Percentiles rank a stretch among this genome's conserved stretches.
These are phyloP conservation scores for Periconia macrospinosa DNA, from an alignment of 2,329 filamentous ascomycete species.

Conservation along the genomic window DNA sequence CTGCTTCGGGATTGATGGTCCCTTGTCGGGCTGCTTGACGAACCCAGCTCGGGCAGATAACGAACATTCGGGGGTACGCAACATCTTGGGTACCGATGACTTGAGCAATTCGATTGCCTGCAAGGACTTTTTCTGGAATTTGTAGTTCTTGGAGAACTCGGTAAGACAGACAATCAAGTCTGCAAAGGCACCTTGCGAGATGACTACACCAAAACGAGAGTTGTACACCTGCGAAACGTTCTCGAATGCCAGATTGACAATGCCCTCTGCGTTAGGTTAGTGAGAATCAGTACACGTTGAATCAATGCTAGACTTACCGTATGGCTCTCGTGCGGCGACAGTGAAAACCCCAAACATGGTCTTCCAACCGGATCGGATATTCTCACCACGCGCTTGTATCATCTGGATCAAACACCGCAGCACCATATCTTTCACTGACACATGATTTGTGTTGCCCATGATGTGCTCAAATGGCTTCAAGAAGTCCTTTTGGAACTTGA, in stretches of 20 bases:
- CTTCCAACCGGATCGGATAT: constrained; percentile 96
- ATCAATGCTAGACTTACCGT: constrained; percentile 53
- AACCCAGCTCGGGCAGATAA: constrained; percentile 68
- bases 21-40: constrained; percentile 51
- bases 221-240: constrained; percentile 96
- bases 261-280: constrained; percentile 66
- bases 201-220: constrained; percentile 91
- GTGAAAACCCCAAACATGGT: constrained; percentile 99
- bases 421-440: constrained; percentile 96
- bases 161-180: constrained; percentile 96
- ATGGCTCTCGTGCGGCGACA: constrained; percentile 87
- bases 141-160: constrained; percentile 97
- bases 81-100: constrained; percentile 90
- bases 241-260: constrained; percentile 95
- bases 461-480: constrained; percentile 98
- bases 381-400: constrained; percentile 95
- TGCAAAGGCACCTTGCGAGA: constrained; percentile 94
- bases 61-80: constrained; percentile 92
- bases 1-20: constrained; percentile 59
- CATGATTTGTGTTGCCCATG: constrained; percentile 86
- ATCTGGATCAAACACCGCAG: constrained; percentile 96
- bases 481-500: constrained; percentile 99
- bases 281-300: neutral
- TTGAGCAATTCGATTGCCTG: constrained; percentile 95
- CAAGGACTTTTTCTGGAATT: constrained; percentile 97